These are phyloP conservation scores for Colletotrichum sp. DNA, from an alignment of 2,329 filamentous ascomycete species.

Conservation along the genomic window DNA sequence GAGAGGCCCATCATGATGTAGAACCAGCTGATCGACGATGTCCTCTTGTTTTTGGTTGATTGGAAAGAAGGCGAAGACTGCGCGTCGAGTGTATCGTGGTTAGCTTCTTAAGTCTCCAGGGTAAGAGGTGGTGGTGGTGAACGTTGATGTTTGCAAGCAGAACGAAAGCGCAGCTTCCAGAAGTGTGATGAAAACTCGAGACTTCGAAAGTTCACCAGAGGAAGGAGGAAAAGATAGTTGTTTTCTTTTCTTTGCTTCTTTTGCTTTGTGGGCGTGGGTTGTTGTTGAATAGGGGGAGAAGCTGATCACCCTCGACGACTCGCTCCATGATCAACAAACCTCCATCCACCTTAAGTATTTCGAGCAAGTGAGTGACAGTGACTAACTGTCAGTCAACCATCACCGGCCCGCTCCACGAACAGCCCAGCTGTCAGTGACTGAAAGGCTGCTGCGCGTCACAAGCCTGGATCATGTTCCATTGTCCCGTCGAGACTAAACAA, in stretches of 20 bases:
- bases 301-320: background rate
- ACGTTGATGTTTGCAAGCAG: background rate
- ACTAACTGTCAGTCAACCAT: background rate
- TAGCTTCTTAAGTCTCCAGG: background rate
- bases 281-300: background rate
- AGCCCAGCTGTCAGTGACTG: constrained; percentile 2
- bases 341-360: background rate
- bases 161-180: background rate
- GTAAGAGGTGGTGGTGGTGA: background rate
- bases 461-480: constrained; percentile 20
- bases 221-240: background rate
- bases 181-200: constrained; percentile 9
- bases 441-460: constrained; percentile 10
- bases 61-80: background rate
- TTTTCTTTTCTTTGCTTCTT: background rate
- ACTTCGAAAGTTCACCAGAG: background rate
- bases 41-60: constrained; percentile 7
- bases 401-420: constrained; percentile 9
- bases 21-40: constrained; percentile 35
- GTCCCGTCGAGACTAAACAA: background rate
- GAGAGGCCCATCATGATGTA: constrained; percentile 49
- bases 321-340: background rate
- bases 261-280: background rate
- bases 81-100: background rate
- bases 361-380: constrained; percentile 6